Base-by-base conservation (phyloP, 805 yeast genomes). In the Martiniozyma abietophila region DNA sequence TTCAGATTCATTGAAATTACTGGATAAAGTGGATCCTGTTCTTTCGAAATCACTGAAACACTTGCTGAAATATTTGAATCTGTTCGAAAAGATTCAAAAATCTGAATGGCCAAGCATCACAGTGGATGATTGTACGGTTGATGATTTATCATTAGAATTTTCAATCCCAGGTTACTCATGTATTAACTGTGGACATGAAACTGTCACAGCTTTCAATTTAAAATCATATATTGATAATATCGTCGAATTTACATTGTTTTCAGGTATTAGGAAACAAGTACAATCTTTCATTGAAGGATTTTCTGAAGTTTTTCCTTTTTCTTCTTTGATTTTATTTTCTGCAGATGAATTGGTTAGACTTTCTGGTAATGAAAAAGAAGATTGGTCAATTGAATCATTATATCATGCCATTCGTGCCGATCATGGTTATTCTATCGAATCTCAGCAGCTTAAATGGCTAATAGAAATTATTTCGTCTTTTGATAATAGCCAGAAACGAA, bases 381-480 rank as follows among this genome's bases (percentile, higher is more conserved):
- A 89, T 49, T 92, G 97, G 96, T 68, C 80, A 0, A 54, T 55
- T 26, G 71, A 66, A 27, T 75, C 92, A 0, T 58, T 89, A 18
- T 45, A 64, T 5, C 63, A 71, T 2, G 65, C 77, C 0, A 61
- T 89, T 11, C 73, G 73, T 44, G 95, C 96, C 0, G 94, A 88
- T 46, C 97, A 89, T 56, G 98, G 97, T 2, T 89, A 80, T 49
- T 69, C 72, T 3, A 68, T 70, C 48, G 88, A 79, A 23, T 81
- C 94, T 3, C 56, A 56, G 11, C 65, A 79, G 1, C 73, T 89
- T 4, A 68, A 65, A 38, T 64, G 69, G 36, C 58, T 92, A 27
- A 54, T 86, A n/a, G 64, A 65, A 23, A 64, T 83, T 2, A 63
- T 92, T 71, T 51, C 71, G 3, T 60, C 61, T 6, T 79, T 86